Base-by-base conservation (phyloP, 495 filamentous ascomycete genomes). In the Annulohypoxylon stygium region DNA sequence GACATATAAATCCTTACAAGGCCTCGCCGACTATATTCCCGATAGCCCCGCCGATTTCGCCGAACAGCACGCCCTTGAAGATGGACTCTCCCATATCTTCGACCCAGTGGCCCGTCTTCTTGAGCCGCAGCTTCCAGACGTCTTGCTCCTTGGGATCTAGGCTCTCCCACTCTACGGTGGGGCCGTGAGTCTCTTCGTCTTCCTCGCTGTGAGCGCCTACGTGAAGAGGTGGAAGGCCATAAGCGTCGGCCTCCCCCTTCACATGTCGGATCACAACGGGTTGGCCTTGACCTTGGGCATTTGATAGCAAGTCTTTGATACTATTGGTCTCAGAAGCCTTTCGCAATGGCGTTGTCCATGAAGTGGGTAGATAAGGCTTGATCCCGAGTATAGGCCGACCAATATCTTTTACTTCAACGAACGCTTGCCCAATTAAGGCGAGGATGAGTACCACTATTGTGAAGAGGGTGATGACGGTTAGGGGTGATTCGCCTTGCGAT, bases 1-100 rank as follows among this genome's bases (percentile, higher is more conserved):
- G 37, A 12, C 39, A 43, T 33, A 69, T 3, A 43, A 45, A 18
- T 61, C 10, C 62, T 70, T 68, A 77, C 30, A 78, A 55, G 25
- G 73, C 76, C 69, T 75, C 79, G 16, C 76, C 80, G 26, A 90
- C 86, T 47, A 82, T 80, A 25, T 81, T 81, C 4, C 86, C 89
- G 59, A 92, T 83, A 6, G 83, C 71, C 20, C 84, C 88, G 62
- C 85, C 92, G 60, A 89, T 81, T 80, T 93, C 87, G 20, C 89
- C 86, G 82, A 97, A 97, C 51, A 97, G 79, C 6, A 97, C 85
- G 6, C 92, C 89, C 78, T 90, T 86, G 39, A 96, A 85, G 11
- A 96, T 86, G 36, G 84, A 86, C 80, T 93, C 92, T 0, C 91
- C 92, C 80, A 94, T 87, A 41, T 87, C 87, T 63, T 87, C 86